A percentile compares a stretch with the other conserved stretches of the same genome.
phyloP scores from a whole-genome alignment of 352 stramenopile genomes.

The Phytophthora ohioensis region DNA sequence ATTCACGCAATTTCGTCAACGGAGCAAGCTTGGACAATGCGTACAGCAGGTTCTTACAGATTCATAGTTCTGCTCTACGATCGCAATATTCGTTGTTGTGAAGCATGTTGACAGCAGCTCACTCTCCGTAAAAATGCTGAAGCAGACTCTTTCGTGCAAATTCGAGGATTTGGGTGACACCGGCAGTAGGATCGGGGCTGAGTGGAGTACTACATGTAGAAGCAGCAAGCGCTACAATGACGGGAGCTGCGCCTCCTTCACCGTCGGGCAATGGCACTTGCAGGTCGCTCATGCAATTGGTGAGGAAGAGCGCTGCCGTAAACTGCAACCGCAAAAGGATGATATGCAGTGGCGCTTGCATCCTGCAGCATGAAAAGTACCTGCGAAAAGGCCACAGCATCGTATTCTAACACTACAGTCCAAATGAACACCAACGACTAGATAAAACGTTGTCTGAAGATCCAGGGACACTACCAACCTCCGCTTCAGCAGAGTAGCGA shows the following conservation, averaged over 20 bases:
- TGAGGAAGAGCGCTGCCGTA: constrained; percentile 50
- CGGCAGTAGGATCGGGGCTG: constrained; percentile 15
- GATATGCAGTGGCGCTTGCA: constrained; percentile 45
- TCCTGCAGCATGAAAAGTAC: constrained; percentile 64
- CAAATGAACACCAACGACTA: constrained; percentile 1
- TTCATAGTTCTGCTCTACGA: constrained; percentile 6
- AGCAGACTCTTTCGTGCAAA: constrained; percentile 32
- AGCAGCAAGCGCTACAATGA: constrained; percentile 23
- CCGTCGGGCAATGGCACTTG: constrained; percentile 47
- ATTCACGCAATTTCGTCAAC: neutral
- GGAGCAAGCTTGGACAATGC: neutral
- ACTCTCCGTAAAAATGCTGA: constrained; percentile 36
- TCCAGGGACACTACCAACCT: neutral
- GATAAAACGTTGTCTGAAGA: constrained; percentile 7
- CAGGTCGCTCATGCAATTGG: constrained; percentile 50
- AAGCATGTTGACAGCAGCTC: neutral
- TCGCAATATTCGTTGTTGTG: neutral
- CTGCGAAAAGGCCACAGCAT: constrained; percentile 56
- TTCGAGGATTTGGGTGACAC: constrained; percentile 37
- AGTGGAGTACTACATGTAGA: constrained; percentile 1
- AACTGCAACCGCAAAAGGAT: constrained; percentile 53
- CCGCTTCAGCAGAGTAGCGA: neutral
- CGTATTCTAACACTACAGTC: constrained; percentile 56
- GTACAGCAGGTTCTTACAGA: neutral
- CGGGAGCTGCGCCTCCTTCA: constrained; percentile 11